Evolutionary conservation across 1,284 basidiomycete genomes (phyloP).

Genomic region (Austroboletus novae-zelandiae): DNA sequence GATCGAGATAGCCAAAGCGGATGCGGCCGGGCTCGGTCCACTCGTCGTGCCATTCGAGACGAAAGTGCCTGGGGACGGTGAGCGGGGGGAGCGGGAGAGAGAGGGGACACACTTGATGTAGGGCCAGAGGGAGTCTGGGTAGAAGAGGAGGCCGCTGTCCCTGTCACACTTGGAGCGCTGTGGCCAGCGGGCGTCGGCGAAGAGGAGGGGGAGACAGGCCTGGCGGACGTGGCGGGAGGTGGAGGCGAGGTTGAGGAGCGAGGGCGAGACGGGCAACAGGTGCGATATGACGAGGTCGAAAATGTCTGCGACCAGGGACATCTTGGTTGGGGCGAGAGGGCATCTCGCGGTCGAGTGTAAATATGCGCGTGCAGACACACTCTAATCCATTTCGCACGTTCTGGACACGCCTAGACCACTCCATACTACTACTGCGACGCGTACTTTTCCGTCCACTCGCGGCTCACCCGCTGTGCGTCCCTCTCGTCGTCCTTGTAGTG

Average conservation of each 20-base stretch:
- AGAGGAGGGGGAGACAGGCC: constrained; percentile 32
- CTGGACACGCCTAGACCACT: background rate
- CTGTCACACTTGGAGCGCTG: constrained; percentile 27
- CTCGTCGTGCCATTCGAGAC: constrained; percentile 34
- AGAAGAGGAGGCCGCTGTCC: constrained; percentile 24
- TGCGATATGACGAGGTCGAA: constrained; percentile 34
- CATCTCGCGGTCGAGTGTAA: background rate
- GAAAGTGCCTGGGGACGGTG: constrained; percentile 24
- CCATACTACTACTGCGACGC: constrained; percentile 40
- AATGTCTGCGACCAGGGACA: constrained; percentile 34
- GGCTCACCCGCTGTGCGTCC: constrained; percentile 85
- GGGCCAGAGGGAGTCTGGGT: constrained; percentile 29
- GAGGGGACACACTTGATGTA: constrained; percentile 26
- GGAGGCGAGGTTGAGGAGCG: constrained; percentile 25
- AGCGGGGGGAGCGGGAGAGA: background rate
- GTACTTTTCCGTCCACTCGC: constrained; percentile 90
- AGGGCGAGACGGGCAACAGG: constrained; percentile 11
- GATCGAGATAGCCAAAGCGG: constrained; percentile 30
- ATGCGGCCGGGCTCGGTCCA: constrained; percentile 34
- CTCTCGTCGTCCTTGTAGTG: constrained; percentile 98
- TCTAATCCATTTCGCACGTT: background rate
- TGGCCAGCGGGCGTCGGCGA: constrained; percentile 33
- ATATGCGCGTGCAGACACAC: background rate
- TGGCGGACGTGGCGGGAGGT: constrained; percentile 28
- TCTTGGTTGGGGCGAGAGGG: background rate